These are phyloP conservation scores for Sporothrix pseudoabietina DNA, from an alignment of 2,329 filamentous ascomycete genomes.

Conservation along the genomic window DNA sequence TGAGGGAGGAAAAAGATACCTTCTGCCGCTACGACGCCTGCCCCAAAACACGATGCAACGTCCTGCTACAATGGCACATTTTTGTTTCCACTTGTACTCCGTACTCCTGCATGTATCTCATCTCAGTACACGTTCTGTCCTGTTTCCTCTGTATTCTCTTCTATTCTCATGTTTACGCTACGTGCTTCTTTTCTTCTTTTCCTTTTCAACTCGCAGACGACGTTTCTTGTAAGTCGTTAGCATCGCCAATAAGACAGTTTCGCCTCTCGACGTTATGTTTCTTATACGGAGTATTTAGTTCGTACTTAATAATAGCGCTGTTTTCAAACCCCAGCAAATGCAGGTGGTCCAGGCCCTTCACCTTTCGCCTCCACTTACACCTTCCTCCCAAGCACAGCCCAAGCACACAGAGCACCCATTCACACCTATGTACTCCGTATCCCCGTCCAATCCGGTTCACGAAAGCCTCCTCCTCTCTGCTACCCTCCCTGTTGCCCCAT, in stretches of 20 bases:
- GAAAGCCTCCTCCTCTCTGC: not conserved
- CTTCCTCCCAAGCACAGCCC: not conserved
- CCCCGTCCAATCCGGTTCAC: conserved; percentile 8
- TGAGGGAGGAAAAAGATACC: not conserved
- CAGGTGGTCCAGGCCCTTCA: conserved; percentile 9
- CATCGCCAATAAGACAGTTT: not conserved
- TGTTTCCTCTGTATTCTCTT: not conserved
- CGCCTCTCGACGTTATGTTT: conserved; percentile 1
- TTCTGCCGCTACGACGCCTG: not conserved
- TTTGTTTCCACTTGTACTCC: conserved; percentile 10
- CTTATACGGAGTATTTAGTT: not conserved
- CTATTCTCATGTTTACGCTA: not conserved
- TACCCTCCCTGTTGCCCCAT: conserved; percentile 9
- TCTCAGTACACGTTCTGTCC: not conserved
- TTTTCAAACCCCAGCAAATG: conserved; percentile 8
- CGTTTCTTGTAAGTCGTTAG: conserved; percentile 6
- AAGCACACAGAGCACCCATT: not conserved
- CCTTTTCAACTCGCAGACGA: not conserved
- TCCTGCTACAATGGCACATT: conserved; percentile 24
- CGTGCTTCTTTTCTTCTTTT: not conserved
- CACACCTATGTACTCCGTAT: not conserved
- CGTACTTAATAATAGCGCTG: not conserved
- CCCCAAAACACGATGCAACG: conserved; percentile 28
- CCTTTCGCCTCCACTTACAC: conserved; percentile 15
- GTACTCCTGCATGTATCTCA: not conserved